Evolutionary conservation across 345 rosid species (phyloP).

Genomic region (Melaleuca quinquenervia): DNA sequence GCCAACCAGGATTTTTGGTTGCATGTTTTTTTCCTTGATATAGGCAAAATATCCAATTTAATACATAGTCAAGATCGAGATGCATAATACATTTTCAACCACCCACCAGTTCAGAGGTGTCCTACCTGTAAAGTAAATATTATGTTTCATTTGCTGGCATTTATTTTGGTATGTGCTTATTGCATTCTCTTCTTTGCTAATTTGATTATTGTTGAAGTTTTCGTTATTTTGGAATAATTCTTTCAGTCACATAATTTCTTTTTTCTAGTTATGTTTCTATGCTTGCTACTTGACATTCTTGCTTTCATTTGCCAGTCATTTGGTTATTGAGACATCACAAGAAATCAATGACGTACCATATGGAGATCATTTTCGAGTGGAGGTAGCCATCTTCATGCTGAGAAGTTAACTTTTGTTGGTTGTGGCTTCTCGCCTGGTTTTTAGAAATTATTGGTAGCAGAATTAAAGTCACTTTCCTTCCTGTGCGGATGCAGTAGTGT

Average conservation of each 20-base stretch:
- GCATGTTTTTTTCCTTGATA: background rate
- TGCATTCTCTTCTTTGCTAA: background rate
- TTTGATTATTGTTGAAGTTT: background rate
- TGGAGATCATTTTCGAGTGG: conserved; percentile 81
- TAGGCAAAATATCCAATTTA: background rate
- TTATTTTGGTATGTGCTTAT: background rate
- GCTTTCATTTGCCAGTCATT: conserved; percentile 42
- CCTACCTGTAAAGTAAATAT: background rate
- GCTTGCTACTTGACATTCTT: conserved; percentile 1
- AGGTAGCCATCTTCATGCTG: conserved; percentile 41
- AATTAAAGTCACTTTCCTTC: background rate
- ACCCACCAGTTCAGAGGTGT: background rate
- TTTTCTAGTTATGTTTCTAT: background rate
- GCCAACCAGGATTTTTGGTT: background rate
- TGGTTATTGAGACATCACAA: conserved; percentile 81
- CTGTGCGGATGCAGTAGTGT: background rate
- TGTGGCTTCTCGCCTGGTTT: background rate
- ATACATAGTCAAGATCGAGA: background rate
- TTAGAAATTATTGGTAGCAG: background rate
- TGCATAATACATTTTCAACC: background rate
- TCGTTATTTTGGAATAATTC: background rate
- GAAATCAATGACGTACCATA: conserved; percentile 75
- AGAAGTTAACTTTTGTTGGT: background rate
- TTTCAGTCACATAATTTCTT: background rate
- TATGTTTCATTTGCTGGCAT: background rate